Base-by-base conservation (phyloP, 2,329 filamentous ascomycete species). In the Pseudocercospora macadamiae region DNA sequence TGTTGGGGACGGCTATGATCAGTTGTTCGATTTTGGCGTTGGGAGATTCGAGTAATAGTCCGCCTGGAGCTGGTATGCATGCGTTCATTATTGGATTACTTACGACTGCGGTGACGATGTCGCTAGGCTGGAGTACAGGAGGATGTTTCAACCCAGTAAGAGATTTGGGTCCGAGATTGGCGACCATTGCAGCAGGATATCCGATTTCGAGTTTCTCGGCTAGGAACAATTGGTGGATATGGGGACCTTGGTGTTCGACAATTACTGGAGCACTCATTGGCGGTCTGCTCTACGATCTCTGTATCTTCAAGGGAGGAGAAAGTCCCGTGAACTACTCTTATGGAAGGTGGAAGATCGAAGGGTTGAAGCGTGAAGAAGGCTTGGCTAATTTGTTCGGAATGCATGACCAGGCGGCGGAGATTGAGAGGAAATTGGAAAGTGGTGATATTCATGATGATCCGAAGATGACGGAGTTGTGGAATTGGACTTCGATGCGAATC, bases 161-260 rank as follows among this genome's bases (percentile, higher is more conserved):
- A 2, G 81, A 83, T 68, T 74, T 83, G n/a, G 80, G 80, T 0
- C 80, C 81, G 0, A 75, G 80, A 4, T 70, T 83, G 5, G 80
- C 78, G 0, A 67, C 79, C 8, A 62, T 78, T 2, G 76, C 76
- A 0, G 64, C 82, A 1, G 80, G 80, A 0, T 83, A 81, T 57
- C 73, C 75, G 4, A 65, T 61, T 1, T 66, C 72, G 3, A 37
- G 64, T 2, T 70, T 80, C 57, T 64, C 62, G 8, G 64, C 57
- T 18, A 70, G 64, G 6, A 69, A 75, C 26, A 69, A 72, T 2
- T 82, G 79, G 68, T 80, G 78, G 75, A 76, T 82, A 52, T 81
- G 78, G 66, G 80, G 79, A 3, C 75, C 79, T 2, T 72, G 70
- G 67, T 60, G 65, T 16, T 80, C 75, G 1, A 72, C 78, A 0